phyloP scores from a whole-genome alignment of 2,329 filamentous ascomycete species.

The Annulohypoxylon truncatum region DNA sequence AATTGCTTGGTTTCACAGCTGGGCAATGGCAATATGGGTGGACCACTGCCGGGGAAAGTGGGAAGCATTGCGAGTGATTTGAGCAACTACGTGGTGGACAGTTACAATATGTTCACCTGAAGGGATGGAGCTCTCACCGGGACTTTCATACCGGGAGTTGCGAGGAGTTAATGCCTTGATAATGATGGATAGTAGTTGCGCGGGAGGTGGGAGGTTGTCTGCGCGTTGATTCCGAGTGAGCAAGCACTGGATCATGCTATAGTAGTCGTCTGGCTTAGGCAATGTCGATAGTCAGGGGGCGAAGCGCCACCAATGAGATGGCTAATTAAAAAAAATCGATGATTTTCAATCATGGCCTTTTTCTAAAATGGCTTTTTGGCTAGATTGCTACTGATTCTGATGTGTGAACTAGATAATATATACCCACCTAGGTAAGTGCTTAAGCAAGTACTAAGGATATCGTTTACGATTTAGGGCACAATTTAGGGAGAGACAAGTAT shows the following conservation, averaged over 20 bases:
- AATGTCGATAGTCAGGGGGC: constrained; percentile 2
- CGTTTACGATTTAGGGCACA: not conserved
- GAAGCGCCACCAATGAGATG: not conserved
- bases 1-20: not conserved
- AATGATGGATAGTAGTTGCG: not conserved
- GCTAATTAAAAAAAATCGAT: constrained; percentile 1
- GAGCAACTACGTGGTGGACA: not conserved
- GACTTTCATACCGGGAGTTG: not conserved
- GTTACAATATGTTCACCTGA: not conserved
- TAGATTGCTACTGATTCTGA: too few species aligned
- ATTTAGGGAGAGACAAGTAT: not conserved
- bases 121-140: not conserved
- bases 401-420: too few species aligned
- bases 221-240: not conserved
- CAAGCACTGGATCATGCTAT: not conserved
- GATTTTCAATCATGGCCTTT: not conserved
- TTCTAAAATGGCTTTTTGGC: too few species aligned
- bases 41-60: not conserved
- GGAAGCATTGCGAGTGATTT: not conserved
- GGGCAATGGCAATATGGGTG: constrained; percentile 4
- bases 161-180: constrained; percentile 15
- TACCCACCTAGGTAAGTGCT: too few species aligned
- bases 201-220: not conserved
- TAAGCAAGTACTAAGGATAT: too few species aligned
- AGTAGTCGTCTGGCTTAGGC: not conserved